Evolutionary conservation across 345 rosid species (phyloP), one percentile per base, ranked within the genome.

Genomic region (Pistacia vera): DNA sequence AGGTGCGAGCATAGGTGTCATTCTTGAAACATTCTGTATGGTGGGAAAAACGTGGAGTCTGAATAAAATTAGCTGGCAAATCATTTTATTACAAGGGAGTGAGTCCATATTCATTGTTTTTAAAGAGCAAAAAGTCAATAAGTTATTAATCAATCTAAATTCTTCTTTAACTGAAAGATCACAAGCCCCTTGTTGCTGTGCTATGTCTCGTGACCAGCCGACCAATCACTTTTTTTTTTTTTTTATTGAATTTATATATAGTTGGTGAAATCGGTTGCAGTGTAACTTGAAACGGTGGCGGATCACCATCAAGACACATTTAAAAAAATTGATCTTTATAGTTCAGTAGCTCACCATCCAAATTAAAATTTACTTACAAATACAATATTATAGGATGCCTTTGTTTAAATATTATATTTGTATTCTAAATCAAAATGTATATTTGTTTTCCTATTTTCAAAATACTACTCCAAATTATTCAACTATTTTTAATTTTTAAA

Each of bases 211-310:
- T 38, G 51, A 70, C 64, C 22, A 5, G 64, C 75, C 59, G 75
- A 62, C 62, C n/a, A 49, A 5, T 0, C 5, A 8, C 63, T 4
- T 61, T 70, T 62, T 61, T 52, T 30, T 8, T 1, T 54, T 11
- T 33, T 63, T 16, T 25, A 9, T 25, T 22, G 22, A 22, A 67
- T 44, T 0, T 11, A 9, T 16, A 22, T 11, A 41, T 13, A 41
- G 54, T 66, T 66, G 72, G 73, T 66, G 66, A 35, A 36, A 66
- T 72, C 48, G 46, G 68, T 78, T 65, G 56, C n/a, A 35, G 65
- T 12, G 62, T 35, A 46, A 60, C 63, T 55, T 58, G 33, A 65
- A 55, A 78, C 63, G 59, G 44, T 49, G 81, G 11, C 60, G 68
- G 60, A 48, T 4, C 70, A 33, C 2, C 44, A 1, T 70, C 70